A percentile compares a stretch with the other conserved stretches of the same genome.
These are phyloP conservation scores for Ceratocystiopsis brevicomis DNA, from an alignment of 2,329 filamentous ascomycete genomes.

Conservation along the genomic window DNA sequence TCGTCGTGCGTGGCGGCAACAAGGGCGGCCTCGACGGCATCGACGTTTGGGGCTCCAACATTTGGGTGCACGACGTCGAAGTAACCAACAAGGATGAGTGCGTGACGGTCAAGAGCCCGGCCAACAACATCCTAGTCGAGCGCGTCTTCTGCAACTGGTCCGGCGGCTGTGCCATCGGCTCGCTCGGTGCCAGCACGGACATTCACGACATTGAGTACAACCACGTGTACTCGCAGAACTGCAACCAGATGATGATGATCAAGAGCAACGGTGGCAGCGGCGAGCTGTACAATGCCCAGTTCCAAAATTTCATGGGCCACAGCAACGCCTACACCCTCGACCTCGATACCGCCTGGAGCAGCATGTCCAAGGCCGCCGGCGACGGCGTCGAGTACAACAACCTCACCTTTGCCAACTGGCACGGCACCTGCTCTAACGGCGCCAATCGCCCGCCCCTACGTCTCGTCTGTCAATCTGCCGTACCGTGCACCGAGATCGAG, in stretches of 20 bases:
- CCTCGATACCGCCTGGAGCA: slow-evolving; percentile 32
- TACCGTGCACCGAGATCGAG: slow-evolving; percentile 8
- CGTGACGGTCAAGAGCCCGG: slow-evolving; percentile 20
- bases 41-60: slow-evolving; percentile 33
- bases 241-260: slow-evolving; percentile 45
- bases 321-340: slow-evolving; percentile 38
- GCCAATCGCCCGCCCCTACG: slow-evolving; percentile 31
- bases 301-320: slow-evolving; percentile 42
- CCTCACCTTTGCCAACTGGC: slow-evolving; percentile 36
- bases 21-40: slow-evolving; percentile 35
- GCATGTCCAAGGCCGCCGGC: slow-evolving; percentile 15
- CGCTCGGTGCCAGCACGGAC: slow-evolving; percentile 23
- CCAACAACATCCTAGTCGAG: slow-evolving; percentile 36
- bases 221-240: slow-evolving; percentile 38
- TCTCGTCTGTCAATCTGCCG: slow-evolving; percentile 14
- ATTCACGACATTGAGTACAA: slow-evolving; percentile 34
- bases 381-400: slow-evolving; percentile 32
- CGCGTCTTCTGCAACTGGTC: slow-evolving; percentile 43
- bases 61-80: slow-evolving; percentile 40
- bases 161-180: slow-evolving; percentile 37
- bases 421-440: slow-evolving; percentile 31
- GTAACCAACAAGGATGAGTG: slow-evolving; percentile 44
- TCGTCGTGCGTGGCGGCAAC: slow-evolving; percentile 31
- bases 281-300: slow-evolving; percentile 26
- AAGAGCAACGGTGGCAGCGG: slow-evolving; percentile 40